Conservation (phyloP, 768 basidiomycete genomes). For the Russula brevipes region DNA sequence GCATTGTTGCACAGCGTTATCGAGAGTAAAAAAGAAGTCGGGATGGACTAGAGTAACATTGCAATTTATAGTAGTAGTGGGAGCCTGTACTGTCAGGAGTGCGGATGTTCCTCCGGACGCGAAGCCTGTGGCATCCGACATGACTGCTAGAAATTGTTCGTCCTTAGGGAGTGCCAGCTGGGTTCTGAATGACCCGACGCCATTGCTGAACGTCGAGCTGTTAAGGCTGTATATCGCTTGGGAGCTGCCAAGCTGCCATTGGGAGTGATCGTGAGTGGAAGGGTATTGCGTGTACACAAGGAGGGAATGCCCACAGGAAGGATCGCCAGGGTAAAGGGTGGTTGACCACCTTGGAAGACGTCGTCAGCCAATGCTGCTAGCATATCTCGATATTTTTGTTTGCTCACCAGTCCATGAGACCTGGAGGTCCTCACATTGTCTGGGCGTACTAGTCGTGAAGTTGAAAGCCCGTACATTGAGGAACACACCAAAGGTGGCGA, state of each 20-base stretch:
- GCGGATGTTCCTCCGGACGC: conserved; percentile 44
- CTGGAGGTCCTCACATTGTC: conserved; percentile 57
- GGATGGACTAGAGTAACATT: too few relatives aligned
- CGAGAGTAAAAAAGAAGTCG: conserved; percentile 30
- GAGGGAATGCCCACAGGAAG: conserved; percentile 9
- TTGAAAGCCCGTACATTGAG: conserved; percentile 37
- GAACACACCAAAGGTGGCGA: neutral
- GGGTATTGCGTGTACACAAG: neutral
- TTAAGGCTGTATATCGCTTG: conserved; percentile 55
- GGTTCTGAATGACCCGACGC: conserved; percentile 47
- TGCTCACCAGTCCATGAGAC: conserved; percentile 59
- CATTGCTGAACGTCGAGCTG: conserved; percentile 46
- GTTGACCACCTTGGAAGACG: conserved; percentile 16
- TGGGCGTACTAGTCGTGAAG: conserved; percentile 39
- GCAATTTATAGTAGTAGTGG: too few relatives aligned
- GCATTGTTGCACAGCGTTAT: conserved; percentile 56
- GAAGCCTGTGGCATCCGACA: conserved; percentile 71
- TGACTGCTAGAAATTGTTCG: conserved; percentile 47
- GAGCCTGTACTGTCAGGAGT: conserved; percentile 33
- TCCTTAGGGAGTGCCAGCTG: conserved; percentile 41
- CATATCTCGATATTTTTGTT: neutral
- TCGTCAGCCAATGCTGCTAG: neutral
- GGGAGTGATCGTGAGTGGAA: neutral
- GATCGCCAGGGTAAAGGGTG: conserved; percentile 8
- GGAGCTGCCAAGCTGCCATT: conserved; percentile 29